These are phyloP conservation scores for Tanacetum coccineum DNA, from an alignment of 129 eudicot genomes.

Conservation along the genomic window DNA sequence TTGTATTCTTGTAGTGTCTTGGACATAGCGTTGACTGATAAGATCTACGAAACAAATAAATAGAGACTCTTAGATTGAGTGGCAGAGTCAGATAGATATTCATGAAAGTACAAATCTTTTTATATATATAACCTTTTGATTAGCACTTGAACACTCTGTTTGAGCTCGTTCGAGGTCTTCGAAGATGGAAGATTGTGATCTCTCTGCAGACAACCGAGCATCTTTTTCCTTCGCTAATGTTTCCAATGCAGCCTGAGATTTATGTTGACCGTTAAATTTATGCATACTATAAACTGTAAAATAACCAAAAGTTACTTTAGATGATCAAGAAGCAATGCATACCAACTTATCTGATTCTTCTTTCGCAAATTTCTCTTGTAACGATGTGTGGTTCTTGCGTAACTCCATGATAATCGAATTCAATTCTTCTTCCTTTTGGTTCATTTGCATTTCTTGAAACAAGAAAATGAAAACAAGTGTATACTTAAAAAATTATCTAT, in stretches of 20 bases:
- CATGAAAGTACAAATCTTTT: not conserved
- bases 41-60: conserved; percentile 46
- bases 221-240: conserved; percentile 63
- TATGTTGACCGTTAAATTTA: not conserved
- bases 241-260: conserved; percentile 70
- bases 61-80: not conserved
- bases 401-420: conserved; percentile 72
- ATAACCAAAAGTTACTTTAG: not conserved
- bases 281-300: too few species aligned
- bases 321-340: conserved; percentile 16
- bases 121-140: conserved; percentile 52
- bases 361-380: conserved; percentile 62
- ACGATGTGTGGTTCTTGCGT: conserved; percentile 48
- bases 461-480: not conserved
- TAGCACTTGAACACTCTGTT: conserved; percentile 62
- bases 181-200: conserved; percentile 47
- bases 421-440: conserved; percentile 77
- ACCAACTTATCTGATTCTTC: conserved; percentile 87
- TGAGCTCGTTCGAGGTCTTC: conserved; percentile 77
- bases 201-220: conserved; percentile 67
- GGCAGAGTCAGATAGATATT: not conserved
- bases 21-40: conserved; percentile 72
- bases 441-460: conserved; percentile 59
- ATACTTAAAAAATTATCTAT: too few species aligned
- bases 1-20: conserved; percentile 85